Percentiles rank a stretch among this genome's conserved stretches.
These are phyloP conservation scores for Malassezia restricta DNA, from an alignment of 1,284 basidiomycete species.

Conservation along the genomic window DNA sequence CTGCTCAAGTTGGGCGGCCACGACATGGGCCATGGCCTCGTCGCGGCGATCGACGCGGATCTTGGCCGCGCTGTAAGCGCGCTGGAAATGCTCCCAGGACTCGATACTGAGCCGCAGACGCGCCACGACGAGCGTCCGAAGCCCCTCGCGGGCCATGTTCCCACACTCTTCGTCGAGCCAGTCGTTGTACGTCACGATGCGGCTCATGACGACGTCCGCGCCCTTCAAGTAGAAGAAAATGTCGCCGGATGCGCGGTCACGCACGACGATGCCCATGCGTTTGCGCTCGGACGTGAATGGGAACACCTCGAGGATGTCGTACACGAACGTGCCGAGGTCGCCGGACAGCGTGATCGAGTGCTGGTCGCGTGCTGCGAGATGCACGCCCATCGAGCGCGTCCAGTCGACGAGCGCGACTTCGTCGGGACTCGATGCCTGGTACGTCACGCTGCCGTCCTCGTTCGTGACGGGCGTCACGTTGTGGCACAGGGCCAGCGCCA, in stretches of 20 bases:
- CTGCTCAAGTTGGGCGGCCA: conserved; percentile 66
- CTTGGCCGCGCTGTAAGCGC: conserved; percentile 64
- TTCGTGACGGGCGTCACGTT: conserved; percentile 93
- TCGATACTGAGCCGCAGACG: conserved; percentile 63
- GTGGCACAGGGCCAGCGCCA: conserved; percentile 87
- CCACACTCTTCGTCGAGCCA: conserved; percentile 98
- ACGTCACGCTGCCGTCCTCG: conserved; percentile 84
- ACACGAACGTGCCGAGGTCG: conserved; percentile 50
- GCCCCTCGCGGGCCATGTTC: conserved; percentile 94
- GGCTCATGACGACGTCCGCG: conserved; percentile 90
- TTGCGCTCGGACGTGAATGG: conserved; percentile 96
- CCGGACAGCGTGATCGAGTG: conserved; percentile 56
- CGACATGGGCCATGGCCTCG: conserved; percentile 64
- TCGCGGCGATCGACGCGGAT: conserved; percentile 57
- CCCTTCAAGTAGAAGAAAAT: conserved; percentile 90
- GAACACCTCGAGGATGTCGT: conserved; percentile 84
- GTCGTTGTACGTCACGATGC: conserved; percentile 88
- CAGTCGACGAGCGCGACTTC: conserved; percentile 98
- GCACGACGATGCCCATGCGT: conserved; percentile 93
- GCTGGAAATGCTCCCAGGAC: conserved; percentile 63
- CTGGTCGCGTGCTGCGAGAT: conserved; percentile 74
- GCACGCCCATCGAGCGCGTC: conserved; percentile 87
- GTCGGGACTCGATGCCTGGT: conserved; percentile 95
- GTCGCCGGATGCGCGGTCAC: conserved; percentile 62
- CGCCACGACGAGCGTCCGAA: conserved; percentile 85